Percentiles rank a stretch among this genome's conserved stretches.
These are phyloP conservation scores for Pyricularia sp. DNA, from an alignment of 2,329 filamentous ascomycete species.

Conservation along the genomic window DNA sequence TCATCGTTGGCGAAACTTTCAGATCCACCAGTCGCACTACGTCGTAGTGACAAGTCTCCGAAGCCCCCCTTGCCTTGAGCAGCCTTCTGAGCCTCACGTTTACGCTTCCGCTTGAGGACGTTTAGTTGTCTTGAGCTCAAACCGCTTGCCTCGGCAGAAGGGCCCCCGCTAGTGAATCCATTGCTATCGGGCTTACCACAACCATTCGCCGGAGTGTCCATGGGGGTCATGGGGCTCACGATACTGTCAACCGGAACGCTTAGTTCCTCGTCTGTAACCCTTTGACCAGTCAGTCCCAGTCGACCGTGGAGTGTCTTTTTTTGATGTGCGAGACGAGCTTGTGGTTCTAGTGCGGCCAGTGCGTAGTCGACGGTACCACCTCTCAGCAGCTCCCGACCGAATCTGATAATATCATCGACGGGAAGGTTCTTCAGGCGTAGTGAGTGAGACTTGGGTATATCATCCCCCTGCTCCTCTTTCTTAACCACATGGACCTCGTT, in stretches of 20 bases:
- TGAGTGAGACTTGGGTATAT: slow-evolving; percentile 31
- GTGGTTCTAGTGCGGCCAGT: slow-evolving; percentile 71
- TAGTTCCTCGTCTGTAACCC: slow-evolving; percentile 75
- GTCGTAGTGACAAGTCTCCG: slow-evolving; percentile 71
- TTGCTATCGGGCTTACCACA: slow-evolving; percentile 12
- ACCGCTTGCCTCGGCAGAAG: slow-evolving; percentile 51
- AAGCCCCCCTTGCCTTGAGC: slow-evolving; percentile 79
- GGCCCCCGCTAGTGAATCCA: slow-evolving; percentile 19
- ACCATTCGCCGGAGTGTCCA: slow-evolving; percentile 23
- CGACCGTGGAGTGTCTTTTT: slow-evolving; percentile 80
- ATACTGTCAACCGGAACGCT: slow-evolving; percentile 51
- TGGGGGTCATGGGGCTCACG: slow-evolving; percentile 33
- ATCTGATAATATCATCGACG: slow-evolving; percentile 68
- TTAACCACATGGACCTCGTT: slow-evolving; percentile 41
- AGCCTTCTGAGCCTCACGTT: slow-evolving; percentile 79
- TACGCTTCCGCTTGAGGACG: slow-evolving; percentile 86
- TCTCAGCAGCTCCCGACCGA: slow-evolving; percentile 75
- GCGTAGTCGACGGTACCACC: slow-evolving; percentile 82
- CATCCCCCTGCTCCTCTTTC: slow-evolving; percentile 49
- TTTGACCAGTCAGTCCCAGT: slow-evolving; percentile 76
- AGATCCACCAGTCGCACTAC: slow-evolving; percentile 49
- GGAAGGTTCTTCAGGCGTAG: slow-evolving; percentile 69
- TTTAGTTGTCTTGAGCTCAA: slow-evolving; percentile 92
- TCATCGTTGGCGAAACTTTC: slow-evolving; percentile 52
- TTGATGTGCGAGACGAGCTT: slow-evolving; percentile 71